Evolutionary conservation across 2,329 filamentous ascomycete genomes (phyloP), one percentile per base, ranked within the genome.

Genomic region (Ascochyta clinopodiicola): DNA sequence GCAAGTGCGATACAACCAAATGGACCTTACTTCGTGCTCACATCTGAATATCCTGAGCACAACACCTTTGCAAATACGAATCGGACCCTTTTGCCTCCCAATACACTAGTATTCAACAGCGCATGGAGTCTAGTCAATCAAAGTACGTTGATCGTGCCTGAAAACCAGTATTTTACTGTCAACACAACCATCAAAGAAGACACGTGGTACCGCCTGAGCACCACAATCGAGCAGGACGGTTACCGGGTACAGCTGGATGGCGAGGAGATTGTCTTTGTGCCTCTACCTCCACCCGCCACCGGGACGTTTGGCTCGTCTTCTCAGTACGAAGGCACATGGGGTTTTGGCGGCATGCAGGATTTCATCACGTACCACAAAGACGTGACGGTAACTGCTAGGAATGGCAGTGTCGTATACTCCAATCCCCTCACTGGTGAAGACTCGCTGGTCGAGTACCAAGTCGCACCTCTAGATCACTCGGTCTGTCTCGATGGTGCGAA

Each of bases 401-500:
- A 75, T 39, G 70, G 71, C 1, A 69, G 68, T 1, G 25, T 55
- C 1, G 40, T 78, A 3, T 78, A 78, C 56, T 49, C 59, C 3
- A 76, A 75, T 27, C 22, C 63, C 2, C 51, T 76, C 35, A 72
- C 62, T 1, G 70, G 59, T 1, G 32, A 56, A 0, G 60, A 69
- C 9, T 59, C 70, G 0, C 62, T 80, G 0, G 65, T 54, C 0
- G 78, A 81, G 39, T 80, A 78, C 34, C 70, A 72, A 4, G 70
- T 76, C 0, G 64, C 68, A 2, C 57, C 61, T 1, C 75, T 79
- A 22, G 53, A 66, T 1, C 60, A 63, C 5, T 72, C 74, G 2
- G 69, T 78, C 8, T 80, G 78, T 39, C 62, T 79, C 1, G 77
- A 80, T 52, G 76, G 77, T 2, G 70, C 74, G 0, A 80, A 79